Evolutionary conservation across 495 filamentous ascomycete species (phyloP).

Genomic region (Podospora appendiculata): DNA sequence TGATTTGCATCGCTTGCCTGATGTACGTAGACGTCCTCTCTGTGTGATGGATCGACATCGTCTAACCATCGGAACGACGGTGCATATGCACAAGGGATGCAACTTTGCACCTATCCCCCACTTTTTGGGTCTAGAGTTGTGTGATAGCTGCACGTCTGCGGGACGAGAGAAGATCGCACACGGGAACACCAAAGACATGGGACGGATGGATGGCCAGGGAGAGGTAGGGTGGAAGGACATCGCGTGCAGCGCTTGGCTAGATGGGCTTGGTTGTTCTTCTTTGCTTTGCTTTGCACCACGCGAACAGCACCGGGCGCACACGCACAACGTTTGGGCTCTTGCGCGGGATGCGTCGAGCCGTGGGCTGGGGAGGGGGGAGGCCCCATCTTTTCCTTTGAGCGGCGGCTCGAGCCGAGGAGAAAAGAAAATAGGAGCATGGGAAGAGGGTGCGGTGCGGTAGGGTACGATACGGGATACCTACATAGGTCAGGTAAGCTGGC

Average conservation of each 20-base stretch:
- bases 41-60: no score
- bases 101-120: background rate
- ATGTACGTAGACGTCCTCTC: background rate
- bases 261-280: no score
- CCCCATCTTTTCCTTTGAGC: background rate
- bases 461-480: background rate
- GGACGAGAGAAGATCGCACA: constrained; percentile 18
- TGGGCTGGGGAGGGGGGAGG: background rate
- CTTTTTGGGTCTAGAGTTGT: background rate
- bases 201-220: background rate
- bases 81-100: background rate
- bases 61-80: no score
- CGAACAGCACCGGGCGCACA: no score
- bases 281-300: no score
- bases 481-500: background rate
- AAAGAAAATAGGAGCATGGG: background rate
- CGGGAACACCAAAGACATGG: constrained; percentile 14
- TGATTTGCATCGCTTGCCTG: background rate
- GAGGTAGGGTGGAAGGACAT: background rate
- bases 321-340: background rate
- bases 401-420: constrained; percentile 12
- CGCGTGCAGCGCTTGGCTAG: background rate
- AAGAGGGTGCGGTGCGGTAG: background rate
- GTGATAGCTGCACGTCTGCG: constrained; percentile 1
- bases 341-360: constrained; percentile 3